Conservation (phyloP, 164 flowering plant species). For the Euptelea pleiosperma region DNA sequence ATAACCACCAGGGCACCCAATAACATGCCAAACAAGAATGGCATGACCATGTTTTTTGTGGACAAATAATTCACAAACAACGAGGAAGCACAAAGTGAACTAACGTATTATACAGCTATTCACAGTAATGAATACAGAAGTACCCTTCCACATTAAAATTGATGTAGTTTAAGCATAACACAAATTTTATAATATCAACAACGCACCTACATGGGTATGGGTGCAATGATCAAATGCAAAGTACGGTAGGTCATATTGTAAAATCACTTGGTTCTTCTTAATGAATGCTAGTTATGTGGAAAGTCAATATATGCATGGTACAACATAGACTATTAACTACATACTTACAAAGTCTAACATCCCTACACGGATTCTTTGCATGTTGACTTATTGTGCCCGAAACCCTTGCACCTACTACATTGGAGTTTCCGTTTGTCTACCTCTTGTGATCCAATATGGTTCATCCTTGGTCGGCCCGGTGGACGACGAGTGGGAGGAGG, state of each 20-base stretch:
- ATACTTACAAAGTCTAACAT: constrained; percentile 14
- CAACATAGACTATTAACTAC: neutral
- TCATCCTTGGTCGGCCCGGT: constrained; percentile 28
- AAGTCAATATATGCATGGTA: neutral
- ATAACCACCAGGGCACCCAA: too few species aligned
- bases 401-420: constrained; percentile 48
- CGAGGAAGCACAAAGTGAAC: too few species aligned
- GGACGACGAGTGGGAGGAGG: constrained; percentile 39
- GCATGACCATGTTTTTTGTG: too few species aligned
- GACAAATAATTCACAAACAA: too few species aligned
- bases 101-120: too few species aligned
- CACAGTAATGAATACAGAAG: too few species aligned
- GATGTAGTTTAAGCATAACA: too few species aligned
- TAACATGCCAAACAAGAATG: too few species aligned
- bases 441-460: constrained; percentile 11
- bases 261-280: neutral
- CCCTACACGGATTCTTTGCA: constrained; percentile 36
- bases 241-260: neutral
- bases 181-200: too few species aligned
- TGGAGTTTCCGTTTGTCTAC: constrained; percentile 29
- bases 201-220: too few species aligned
- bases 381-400: constrained; percentile 52
- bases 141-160: too few species aligned
- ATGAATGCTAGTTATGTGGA: neutral
- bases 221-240: neutral